phyloP scores from a whole-genome alignment of 169 alveolate genomes.

The Babesia caballi region DNA sequence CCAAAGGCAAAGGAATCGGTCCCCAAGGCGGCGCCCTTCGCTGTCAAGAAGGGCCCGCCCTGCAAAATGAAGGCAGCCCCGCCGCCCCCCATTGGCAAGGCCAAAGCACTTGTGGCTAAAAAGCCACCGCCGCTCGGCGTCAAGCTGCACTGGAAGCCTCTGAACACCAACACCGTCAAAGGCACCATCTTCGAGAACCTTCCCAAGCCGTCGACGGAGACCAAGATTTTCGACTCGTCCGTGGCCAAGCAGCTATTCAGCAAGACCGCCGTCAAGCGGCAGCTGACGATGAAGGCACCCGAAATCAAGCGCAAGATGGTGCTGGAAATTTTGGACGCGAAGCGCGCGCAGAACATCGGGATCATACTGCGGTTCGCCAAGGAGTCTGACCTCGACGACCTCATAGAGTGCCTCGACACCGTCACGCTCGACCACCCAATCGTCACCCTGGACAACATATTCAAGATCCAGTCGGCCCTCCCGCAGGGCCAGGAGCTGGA shows the following conservation, averaged over 20 bases:
- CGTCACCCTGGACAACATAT: constrained; percentile 16
- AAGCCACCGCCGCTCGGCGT: constrained; percentile 56
- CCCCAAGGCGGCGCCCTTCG: constrained; percentile 2
- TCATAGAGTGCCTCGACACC: constrained; percentile 55
- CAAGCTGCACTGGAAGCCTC: constrained; percentile 61
- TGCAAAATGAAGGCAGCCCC: constrained; percentile 30
- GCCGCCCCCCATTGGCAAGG: constrained; percentile 2
- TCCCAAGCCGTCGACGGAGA: background rate
- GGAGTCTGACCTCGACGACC: constrained; percentile 61
- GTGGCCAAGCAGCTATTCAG: constrained; percentile 40
- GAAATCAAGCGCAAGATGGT: constrained; percentile 48
- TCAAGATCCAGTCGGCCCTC: constrained; percentile 24
- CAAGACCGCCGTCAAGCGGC: constrained; percentile 31
- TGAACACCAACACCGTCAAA: constrained; percentile 18
- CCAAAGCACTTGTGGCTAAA: background rate
- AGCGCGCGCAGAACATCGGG: constrained; percentile 75
- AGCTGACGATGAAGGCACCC: constrained; percentile 21
- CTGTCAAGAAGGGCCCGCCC: constrained; percentile 18
- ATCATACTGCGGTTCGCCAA: constrained; percentile 70
- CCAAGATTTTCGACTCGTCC: constrained; percentile 24
- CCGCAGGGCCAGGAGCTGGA: constrained; percentile 20
- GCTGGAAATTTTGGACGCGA: constrained; percentile 65
- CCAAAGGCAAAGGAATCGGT: background rate
- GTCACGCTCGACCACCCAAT: constrained; percentile 39
- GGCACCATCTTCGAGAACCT: constrained; percentile 54